Conservation (phyloP, 176 grass and related monocot species). For the Neostapfia colusana region DNA sequence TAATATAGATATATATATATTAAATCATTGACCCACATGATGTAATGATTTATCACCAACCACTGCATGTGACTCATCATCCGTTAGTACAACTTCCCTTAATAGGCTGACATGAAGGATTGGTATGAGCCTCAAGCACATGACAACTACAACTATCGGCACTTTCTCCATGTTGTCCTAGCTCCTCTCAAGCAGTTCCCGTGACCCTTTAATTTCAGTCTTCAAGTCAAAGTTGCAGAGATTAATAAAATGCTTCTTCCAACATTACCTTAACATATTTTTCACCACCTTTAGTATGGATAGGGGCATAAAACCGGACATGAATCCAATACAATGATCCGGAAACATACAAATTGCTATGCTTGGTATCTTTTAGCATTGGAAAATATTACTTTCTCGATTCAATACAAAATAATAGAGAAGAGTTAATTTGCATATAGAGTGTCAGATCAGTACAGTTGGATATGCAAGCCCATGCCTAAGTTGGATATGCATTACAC, state of each 20-base stretch:
- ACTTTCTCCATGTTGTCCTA: not conserved
- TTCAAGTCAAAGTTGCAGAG: constrained; percentile 10
- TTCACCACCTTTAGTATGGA: constrained; percentile 20
- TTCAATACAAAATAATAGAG: constrained; percentile 22
- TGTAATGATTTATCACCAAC: constrained; percentile 13
- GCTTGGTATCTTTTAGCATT: constrained; percentile 15
- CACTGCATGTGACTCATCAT: constrained; percentile 20
- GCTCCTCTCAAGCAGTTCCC: not conserved
- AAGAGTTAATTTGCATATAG: not conserved
- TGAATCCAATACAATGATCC: not conserved
- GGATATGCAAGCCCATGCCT: not conserved
- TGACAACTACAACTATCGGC: not conserved
- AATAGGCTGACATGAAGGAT: constrained; percentile 17
- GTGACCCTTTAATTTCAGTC: not conserved
- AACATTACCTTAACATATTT: not conserved
- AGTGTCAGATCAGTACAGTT: not conserved
- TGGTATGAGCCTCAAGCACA: constrained; percentile 6
- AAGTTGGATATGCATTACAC: constrained; percentile 1
- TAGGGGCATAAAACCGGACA: not conserved
- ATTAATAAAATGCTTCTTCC: constrained; percentile 5
- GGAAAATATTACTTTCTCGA: not conserved
- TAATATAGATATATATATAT: not conserved
- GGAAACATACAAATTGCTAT: not conserved
- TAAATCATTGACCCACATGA: not conserved
- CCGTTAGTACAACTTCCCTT: not conserved